Evolutionary conservation across 2,329 filamentous ascomycete genomes (phyloP).

Genomic region (Fusarium robinianum): DNA sequence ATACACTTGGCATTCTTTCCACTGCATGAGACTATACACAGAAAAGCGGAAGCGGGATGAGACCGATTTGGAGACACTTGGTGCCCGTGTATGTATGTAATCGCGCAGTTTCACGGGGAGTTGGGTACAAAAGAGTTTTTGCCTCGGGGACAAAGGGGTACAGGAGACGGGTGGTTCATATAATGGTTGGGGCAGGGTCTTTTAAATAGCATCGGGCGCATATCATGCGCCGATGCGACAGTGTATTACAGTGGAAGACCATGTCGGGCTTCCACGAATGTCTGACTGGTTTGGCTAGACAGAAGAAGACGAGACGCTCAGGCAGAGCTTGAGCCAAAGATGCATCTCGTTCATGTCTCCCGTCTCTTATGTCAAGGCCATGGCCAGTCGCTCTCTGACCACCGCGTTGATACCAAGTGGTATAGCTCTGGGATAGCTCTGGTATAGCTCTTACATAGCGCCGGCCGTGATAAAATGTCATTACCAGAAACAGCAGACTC

Average conservation of each 20-base stretch:
- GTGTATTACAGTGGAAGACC: conserved; percentile 28
- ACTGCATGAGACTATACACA: conserved; percentile 21
- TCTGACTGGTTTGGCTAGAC: conserved; percentile 11
- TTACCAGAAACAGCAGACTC: conserved; percentile 24
- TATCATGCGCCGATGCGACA: conserved; percentile 6
- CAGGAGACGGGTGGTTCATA: conserved; percentile 11
- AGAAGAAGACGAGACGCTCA: conserved; percentile 15
- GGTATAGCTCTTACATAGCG: conserved; percentile 4
- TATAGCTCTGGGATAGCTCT: not conserved
- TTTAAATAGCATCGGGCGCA: conserved; percentile 5
- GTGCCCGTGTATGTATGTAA: conserved; percentile 8
- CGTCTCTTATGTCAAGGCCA: not conserved
- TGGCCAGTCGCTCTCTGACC: not conserved
- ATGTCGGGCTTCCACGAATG: conserved; percentile 4
- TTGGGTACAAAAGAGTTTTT: conserved; percentile 8
- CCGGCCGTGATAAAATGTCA: conserved; percentile 16
- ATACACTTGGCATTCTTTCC: conserved; percentile 19
- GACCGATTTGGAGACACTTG: too few relatives aligned
- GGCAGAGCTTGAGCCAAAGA: conserved; percentile 6
- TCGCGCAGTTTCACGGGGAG: conserved; percentile 7
- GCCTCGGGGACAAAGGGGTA: conserved; percentile 11
- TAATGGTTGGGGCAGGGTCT: conserved; percentile 10
- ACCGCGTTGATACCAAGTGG: not conserved
- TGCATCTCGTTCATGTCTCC: conserved; percentile 1
- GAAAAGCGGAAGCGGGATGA: conserved; percentile 17